phyloP scores from a whole-genome alignment of 225 moss, liverwort and hornwort species.

The Physcomitrellopsis africana region DNA sequence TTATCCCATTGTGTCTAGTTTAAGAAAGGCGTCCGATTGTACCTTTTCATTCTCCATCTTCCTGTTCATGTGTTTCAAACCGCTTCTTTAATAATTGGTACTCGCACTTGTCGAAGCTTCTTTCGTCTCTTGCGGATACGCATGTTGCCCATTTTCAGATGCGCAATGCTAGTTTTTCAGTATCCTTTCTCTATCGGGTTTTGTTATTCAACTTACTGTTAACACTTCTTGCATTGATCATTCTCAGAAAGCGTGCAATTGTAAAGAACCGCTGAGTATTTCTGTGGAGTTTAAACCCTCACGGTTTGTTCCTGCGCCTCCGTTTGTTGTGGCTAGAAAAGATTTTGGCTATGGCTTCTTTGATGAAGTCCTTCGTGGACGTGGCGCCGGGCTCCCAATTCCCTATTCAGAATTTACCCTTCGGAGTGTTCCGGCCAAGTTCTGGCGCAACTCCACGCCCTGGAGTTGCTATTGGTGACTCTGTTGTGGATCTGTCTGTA shows the following conservation, averaged over 20 bases:
- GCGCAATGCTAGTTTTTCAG: no score
- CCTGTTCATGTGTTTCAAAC: neutral
- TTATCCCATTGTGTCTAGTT: no score
- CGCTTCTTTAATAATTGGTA: neutral
- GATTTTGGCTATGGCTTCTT: slow-evolving; percentile 33
- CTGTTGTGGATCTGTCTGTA: slow-evolving; percentile 69
- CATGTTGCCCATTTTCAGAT: no score
- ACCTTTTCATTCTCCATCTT: neutral
- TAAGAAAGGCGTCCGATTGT: neutral
- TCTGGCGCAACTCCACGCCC: slow-evolving; percentile 57
- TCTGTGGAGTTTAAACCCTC: neutral
- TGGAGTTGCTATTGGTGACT: slow-evolving; percentile 86
- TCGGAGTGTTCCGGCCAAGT: slow-evolving; percentile 76
- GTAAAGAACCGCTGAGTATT: neutral
- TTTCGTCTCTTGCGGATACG: neutral
- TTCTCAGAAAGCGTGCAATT: neutral
- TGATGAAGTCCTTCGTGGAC: slow-evolving; percentile 61
- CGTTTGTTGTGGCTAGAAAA: slow-evolving; percentile 30
- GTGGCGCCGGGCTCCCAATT: slow-evolving; percentile 71
- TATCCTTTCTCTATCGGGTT: no score
- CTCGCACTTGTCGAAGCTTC: neutral
- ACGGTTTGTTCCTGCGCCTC: neutral
- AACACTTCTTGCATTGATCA: neutral
- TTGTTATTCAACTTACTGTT: neutral
- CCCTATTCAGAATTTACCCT: slow-evolving; percentile 88